Evolutionary conservation across 2,329 filamentous ascomycete genomes (phyloP).

Genomic region (Lachnellula arida): DNA sequence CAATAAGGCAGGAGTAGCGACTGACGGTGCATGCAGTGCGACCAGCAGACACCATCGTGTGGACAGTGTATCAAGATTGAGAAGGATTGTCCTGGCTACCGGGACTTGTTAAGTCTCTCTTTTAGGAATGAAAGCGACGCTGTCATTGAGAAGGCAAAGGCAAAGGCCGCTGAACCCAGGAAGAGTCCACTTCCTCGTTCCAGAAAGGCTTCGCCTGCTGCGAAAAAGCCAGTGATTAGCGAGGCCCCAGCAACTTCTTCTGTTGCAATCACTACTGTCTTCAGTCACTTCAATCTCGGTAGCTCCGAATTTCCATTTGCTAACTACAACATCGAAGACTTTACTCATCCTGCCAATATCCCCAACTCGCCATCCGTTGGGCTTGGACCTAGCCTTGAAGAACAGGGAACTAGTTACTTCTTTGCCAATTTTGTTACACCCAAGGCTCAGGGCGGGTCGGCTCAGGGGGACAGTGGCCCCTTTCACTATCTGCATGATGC

Average conservation of each 20-base stretch:
- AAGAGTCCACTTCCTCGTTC: neutral
- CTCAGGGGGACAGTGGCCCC: neutral
- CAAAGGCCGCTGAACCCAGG: conserved; percentile 36
- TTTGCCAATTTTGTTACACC: conserved; percentile 10
- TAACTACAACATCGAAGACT: neutral
- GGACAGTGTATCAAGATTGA: conserved; percentile 49
- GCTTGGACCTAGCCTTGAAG: neutral
- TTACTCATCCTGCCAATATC: conserved; percentile 2
- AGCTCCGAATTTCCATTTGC: neutral
- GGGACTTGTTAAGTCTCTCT: conserved; percentile 52
- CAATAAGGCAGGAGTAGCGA: neutral
- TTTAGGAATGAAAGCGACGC: conserved; percentile 52
- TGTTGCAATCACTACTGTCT: neutral
- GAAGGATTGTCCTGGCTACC: conserved; percentile 48
- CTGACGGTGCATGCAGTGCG: conserved; percentile 38
- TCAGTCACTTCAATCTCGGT: neutral
- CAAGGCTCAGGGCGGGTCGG: neutral
- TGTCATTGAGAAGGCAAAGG: conserved; percentile 39
- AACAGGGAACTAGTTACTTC: conserved; percentile 14
- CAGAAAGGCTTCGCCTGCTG: conserved; percentile 29
- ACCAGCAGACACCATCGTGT: conserved; percentile 46
- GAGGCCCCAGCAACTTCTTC: neutral
- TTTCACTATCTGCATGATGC: conserved; percentile 3
- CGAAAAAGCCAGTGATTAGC: neutral
- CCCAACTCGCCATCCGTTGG: neutral